Percentiles rank a stretch among this genome's conserved stretches.
phyloP scores from a whole-genome alignment of 805 yeast genomes.

The Vanderwaltozyma tropicalis region DNA sequence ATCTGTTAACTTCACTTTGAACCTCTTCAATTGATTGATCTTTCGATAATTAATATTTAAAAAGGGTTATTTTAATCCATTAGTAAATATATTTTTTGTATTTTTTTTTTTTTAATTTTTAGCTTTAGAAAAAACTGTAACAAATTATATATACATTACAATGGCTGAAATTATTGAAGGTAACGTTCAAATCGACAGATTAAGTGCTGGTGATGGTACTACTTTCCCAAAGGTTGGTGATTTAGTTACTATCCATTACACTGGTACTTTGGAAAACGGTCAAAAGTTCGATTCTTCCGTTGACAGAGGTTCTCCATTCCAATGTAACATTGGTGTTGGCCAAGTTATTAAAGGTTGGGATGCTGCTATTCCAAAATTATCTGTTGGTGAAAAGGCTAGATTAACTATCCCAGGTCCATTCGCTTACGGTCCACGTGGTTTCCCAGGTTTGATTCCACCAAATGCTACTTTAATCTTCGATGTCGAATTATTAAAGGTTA shows the following conservation, averaged over 20 bases:
- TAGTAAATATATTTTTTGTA: neutral
- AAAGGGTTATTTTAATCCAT: too few relatives aligned
- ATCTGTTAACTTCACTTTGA: too few relatives aligned
- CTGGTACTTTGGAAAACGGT: conserved; percentile 91
- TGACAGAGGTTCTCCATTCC: conserved; percentile 93
- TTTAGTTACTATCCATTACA: conserved; percentile 86
- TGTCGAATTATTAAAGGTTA: conserved; percentile 53
- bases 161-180: conserved; percentile 32
- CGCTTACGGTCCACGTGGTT: conserved; percentile 91
- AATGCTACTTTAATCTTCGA: conserved; percentile 86
- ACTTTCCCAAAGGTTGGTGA: conserved; percentile 84
- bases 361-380: conserved; percentile 82
- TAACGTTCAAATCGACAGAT: conserved; percentile 30
- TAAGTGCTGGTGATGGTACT: conserved; percentile 63
- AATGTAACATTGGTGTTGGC: conserved; percentile 88
- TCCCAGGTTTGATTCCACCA: conserved; percentile 95
- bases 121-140: neutral
- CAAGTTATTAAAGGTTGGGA: conserved; percentile 98
- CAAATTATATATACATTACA: neutral
- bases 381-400: conserved; percentile 87
- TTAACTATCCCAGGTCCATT: conserved; percentile 86
- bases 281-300: conserved; percentile 92
- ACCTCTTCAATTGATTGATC: too few relatives aligned
- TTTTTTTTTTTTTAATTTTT: neutral
- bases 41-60: too few relatives aligned